These are phyloP conservation scores for Melaleuca alternifolia DNA, from an alignment of 345 rosid species.

Conservation along the genomic window DNA sequence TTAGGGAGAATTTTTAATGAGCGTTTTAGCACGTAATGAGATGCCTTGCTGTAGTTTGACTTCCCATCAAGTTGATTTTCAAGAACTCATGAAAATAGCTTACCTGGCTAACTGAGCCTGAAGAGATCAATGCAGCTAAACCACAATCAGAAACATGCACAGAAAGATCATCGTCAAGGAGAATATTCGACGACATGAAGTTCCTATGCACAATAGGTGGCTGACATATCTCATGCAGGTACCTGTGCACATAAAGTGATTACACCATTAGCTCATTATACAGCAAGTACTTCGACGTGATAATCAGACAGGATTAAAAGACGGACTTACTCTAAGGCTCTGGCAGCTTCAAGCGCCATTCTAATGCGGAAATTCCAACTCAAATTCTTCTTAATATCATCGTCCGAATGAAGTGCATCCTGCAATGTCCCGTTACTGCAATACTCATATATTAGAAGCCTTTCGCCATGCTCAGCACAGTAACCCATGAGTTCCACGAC, in stretches of 20 bases:
- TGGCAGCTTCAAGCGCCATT: slow-evolving; percentile 93
- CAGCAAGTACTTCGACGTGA: background rate
- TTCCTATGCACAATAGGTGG: slow-evolving; percentile 85
- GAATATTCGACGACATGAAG: slow-evolving; percentile 77
- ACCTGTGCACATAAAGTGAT: slow-evolving; percentile 31
- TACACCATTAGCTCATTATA: slow-evolving; percentile 1
- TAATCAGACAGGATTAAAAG: background rate
- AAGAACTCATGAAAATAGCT: background rate
- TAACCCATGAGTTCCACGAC: slow-evolving; percentile 86
- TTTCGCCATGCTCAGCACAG: slow-evolving; percentile 92
- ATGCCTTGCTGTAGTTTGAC: background rate
- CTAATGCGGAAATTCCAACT: slow-evolving; percentile 77
- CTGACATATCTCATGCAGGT: slow-evolving; percentile 88
- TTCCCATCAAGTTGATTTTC: background rate
- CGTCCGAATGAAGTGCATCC: slow-evolving; percentile 77
- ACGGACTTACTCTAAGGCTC: slow-evolving; percentile 80
- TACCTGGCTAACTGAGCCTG: slow-evolving; percentile 94
- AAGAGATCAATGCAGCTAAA: slow-evolving; percentile 70
- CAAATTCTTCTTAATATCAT: slow-evolving; percentile 50
- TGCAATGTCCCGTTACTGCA: slow-evolving; percentile 81
- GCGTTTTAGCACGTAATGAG: background rate
- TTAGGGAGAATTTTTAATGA: background rate
- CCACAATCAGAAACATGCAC: slow-evolving; percentile 89
- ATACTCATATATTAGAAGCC: slow-evolving; percentile 82
- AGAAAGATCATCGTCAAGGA: slow-evolving; percentile 76